These are phyloP conservation scores for Talaromyces borbonicus DNA, from an alignment of 495 filamentous ascomycete species.

Conservation along the genomic window DNA sequence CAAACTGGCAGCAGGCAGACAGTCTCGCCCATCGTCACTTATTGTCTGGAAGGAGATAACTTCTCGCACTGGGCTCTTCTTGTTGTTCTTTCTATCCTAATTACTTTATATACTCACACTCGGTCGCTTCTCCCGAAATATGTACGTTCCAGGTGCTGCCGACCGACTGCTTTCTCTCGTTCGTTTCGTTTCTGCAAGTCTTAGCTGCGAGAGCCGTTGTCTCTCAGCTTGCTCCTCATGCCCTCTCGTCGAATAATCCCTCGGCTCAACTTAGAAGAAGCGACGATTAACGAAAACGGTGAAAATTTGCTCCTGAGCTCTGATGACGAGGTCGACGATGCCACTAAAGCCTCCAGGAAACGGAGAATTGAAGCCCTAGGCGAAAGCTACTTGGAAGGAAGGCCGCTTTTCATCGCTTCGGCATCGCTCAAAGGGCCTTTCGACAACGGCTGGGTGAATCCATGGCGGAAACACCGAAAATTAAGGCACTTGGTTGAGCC, in stretches of 20 bases:
- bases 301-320: constrained; percentile 42
- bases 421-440: constrained; percentile 56
- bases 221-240: constrained; percentile 22
- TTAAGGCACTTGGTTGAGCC: background rate
- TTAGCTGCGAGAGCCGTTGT: background rate
- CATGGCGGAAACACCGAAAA: constrained; percentile 41
- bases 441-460: constrained; percentile 53
- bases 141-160: background rate
- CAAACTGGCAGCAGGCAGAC: no score
- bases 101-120: no score
- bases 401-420: constrained; percentile 48
- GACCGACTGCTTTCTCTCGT: background rate
- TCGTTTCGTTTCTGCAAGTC: background rate
- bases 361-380: constrained; percentile 49
- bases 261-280: constrained; percentile 33
- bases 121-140: no score
- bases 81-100: no score
- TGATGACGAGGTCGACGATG: constrained; percentile 47
- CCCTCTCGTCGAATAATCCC: constrained; percentile 29
- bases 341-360: constrained; percentile 38
- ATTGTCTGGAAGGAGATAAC: no score
- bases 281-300: constrained; percentile 24
- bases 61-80: no score
- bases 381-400: constrained; percentile 47
- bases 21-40: no score